Conservation (phyloP, 1,139 yeast genomes). For the Lodderomyces pseudojiufengensis region DNA sequence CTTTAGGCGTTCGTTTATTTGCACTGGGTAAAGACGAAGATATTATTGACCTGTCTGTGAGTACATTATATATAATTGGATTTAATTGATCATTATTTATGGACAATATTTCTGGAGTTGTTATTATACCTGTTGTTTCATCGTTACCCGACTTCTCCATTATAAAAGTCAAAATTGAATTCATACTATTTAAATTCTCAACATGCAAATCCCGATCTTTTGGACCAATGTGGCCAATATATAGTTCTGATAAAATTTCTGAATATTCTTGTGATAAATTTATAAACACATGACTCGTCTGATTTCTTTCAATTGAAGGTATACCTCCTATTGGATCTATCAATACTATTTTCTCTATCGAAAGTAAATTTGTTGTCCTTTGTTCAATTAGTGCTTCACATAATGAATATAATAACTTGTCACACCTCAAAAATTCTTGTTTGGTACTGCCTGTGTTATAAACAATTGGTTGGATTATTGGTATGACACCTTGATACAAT, state of each 20-base stretch:
- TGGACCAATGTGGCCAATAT: constrained; percentile 49
- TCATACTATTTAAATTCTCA: constrained; percentile 52
- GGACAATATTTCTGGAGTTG: constrained; percentile 44
- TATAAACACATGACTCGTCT: constrained; percentile 83
- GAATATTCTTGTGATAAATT: constrained; percentile 80
- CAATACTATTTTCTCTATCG: constrained; percentile 76
- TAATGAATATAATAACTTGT: constrained; percentile 27
- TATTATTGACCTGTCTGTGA: constrained; percentile 89
- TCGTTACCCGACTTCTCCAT: constrained; percentile 32
- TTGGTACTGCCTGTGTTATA: constrained; percentile 33
- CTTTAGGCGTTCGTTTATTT: constrained; percentile 57
- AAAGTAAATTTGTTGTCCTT: constrained; percentile 29
- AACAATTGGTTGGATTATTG: constrained; percentile 59
- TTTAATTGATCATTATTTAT: constrained; percentile 50
- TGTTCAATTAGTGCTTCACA: constrained; percentile 24
- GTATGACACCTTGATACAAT: constrained; percentile 47
- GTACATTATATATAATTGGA: constrained; percentile 82
- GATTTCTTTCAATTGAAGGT: constrained; percentile 78
- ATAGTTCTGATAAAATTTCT: constrained; percentile 60
- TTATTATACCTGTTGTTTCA: constrained; percentile 43
- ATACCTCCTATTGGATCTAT: constrained; percentile 85
- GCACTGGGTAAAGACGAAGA: constrained; percentile 87
- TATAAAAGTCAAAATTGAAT: constrained; percentile 32
- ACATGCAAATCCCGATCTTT: constrained; percentile 48
- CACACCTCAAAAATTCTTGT: constrained; percentile 34